Evolutionary conservation across 805 yeast species (phyloP).

Genomic region (Nakazawaea ambrosiae): DNA sequence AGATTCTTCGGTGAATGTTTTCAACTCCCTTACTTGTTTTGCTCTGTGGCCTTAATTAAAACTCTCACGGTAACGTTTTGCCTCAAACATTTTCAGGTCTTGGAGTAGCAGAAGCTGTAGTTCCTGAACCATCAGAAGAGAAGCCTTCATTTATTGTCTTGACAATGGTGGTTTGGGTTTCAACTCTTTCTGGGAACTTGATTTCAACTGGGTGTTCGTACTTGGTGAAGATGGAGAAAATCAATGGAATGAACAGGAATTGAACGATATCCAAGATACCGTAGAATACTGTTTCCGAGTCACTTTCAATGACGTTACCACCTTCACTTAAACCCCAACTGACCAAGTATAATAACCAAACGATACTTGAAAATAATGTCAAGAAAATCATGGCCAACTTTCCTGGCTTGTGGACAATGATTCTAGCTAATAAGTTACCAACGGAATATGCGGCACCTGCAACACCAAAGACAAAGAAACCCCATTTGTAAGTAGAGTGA

Average conservation of each 20-base stretch:
- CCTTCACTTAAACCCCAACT: constrained; percentile 54
- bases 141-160: too few relatives aligned
- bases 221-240: constrained; percentile 12
- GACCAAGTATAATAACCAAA: constrained; percentile 45
- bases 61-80: too few relatives aligned
- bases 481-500: constrained; percentile 57
- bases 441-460: constrained; percentile 34
- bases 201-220: constrained; percentile 10
- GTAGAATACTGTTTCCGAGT: constrained; percentile 51
- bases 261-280: constrained; percentile 48
- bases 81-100: too few relatives aligned
- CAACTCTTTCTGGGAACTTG: constrained; percentile 7
- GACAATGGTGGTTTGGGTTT: too few relatives aligned
- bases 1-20: too few relatives aligned
- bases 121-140: too few relatives aligned
- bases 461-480: constrained; percentile 53
- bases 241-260: constrained; percentile 22
- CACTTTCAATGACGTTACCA: constrained; percentile 54
- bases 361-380: constrained; percentile 20
- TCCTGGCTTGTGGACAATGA: constrained; percentile 1
- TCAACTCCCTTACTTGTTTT: too few relatives aligned
- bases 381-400: constrained; percentile 7
- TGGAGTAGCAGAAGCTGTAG: too few relatives aligned
- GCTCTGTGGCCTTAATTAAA: too few relatives aligned
- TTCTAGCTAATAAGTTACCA: constrained; percentile 12